phyloP scores from a whole-genome alignment of 257 asterid species.

The Salvia rosmarinus region DNA sequence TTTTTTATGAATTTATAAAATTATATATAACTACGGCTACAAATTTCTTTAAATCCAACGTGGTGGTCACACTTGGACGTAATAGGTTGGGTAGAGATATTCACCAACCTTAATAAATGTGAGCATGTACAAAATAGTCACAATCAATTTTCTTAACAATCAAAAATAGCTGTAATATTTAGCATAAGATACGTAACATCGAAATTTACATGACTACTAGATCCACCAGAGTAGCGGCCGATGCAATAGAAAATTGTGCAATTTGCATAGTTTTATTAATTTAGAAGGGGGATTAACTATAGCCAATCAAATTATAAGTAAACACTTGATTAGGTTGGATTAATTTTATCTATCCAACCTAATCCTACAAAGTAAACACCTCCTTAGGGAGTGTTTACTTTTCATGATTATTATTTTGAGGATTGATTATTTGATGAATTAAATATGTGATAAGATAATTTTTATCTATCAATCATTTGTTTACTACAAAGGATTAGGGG shows the following conservation, averaged over 20 bases:
- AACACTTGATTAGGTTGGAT: too few relatives aligned
- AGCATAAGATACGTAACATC: constrained; percentile 7
- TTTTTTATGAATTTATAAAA: too few relatives aligned
- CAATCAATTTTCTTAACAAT: constrained; percentile 12
- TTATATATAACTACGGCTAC: too few relatives aligned
- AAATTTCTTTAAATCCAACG: not conserved
- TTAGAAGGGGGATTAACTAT: not conserved
- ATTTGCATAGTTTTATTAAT: not conserved
- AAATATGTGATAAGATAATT: too few relatives aligned
- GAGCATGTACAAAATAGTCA: constrained; percentile 18
- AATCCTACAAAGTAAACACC: too few relatives aligned
- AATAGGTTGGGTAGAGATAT: not conserved
- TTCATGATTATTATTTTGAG: too few relatives aligned
- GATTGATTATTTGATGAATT: too few relatives aligned
- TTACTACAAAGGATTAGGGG: too few relatives aligned
- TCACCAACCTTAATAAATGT: constrained; percentile 22
- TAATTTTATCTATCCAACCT: too few relatives aligned
- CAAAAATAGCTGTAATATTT: constrained; percentile 9
- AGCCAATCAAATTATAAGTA: too few relatives aligned
- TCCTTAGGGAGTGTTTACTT: too few relatives aligned
- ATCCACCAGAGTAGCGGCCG: not conserved
- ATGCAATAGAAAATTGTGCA: not conserved
- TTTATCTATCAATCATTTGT: too few relatives aligned
- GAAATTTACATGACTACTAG: not conserved
- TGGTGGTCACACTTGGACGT: constrained; percentile 12